Conservation (phyloP, 306 rosid species). For the Lupinus albus region DNA sequence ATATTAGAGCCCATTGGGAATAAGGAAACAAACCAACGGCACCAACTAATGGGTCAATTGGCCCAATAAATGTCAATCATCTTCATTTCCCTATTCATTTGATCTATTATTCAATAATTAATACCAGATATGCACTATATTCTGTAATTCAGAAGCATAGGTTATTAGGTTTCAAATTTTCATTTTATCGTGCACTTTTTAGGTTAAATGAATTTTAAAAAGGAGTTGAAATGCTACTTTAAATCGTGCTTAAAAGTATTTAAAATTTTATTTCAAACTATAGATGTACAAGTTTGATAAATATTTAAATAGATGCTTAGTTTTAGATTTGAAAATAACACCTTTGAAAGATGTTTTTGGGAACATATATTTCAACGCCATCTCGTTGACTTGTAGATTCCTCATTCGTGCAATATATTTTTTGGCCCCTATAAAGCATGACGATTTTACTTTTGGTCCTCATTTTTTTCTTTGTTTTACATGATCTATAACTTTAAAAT, state of each 20-base stretch:
- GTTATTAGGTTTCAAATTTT: not conserved
- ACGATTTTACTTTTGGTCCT: too few species aligned
- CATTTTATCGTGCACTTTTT: not conserved
- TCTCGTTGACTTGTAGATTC: not conserved
- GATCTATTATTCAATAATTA: too few species aligned
- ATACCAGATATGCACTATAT: not conserved
- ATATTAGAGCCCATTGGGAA: constrained; percentile 10
- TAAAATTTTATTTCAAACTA: not conserved
- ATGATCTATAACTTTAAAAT: too few species aligned
- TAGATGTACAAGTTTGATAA: not conserved
- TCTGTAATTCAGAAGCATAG: too few species aligned
- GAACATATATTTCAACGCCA: not conserved
- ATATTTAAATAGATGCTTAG: not conserved
- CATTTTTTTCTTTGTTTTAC: too few species aligned
- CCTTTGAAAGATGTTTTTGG: not conserved
- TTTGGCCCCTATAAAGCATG: too few species aligned
- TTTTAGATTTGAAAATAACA: not conserved
- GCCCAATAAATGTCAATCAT: constrained; percentile 7
- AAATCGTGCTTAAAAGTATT: not conserved
- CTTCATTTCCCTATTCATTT: not conserved
- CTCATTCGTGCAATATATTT: not conserved
- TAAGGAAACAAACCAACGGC: not conserved
- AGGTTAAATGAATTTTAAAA: not conserved
- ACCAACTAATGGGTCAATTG: constrained; percentile 21
- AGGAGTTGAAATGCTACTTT: not conserved